Evolutionary conservation across 2,329 filamentous ascomycete species (phyloP), one percentile per base, ranked within the genome.

Genomic region (Colletotrichum musicola): DNA sequence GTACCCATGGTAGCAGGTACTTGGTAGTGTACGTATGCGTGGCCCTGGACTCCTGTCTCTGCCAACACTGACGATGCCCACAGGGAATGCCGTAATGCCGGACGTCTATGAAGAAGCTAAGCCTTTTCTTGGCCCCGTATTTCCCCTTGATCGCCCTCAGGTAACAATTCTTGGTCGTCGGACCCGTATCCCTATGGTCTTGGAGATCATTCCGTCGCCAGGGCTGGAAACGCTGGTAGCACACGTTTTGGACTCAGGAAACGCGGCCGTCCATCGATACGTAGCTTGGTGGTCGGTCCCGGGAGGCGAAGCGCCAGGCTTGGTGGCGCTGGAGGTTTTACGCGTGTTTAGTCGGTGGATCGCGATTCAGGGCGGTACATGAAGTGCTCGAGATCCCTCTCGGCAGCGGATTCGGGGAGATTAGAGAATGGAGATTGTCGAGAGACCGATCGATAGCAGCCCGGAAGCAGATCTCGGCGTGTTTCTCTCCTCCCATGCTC

Each of bases 241-340:
- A 46, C 42, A 54, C 46, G 61, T 68, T 64, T 68, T 14, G 61
- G 54, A 55, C 42, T 68, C 40, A 50, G 61, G 61, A 64, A 65
- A 60, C 62, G 30, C 49, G 40, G 38, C 38, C 59, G 22, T 30
- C 27, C n/a, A 38, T 27, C 59, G 22, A 38, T 42, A 64, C 27
- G 46, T 46, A 60, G 38, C n/a, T 22, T 13, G 25, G 20, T 25
- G 16, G 40, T 44, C n/a, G 50, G 20, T 22, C 12, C 42, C 42
- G 38, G 50, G 63, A 59, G 61, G 49, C 61, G 49, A 50, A 66
- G 63, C 47, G 40, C 38, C 20, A 40, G 53, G 46, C 16, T 9
- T 58, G 54, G 47, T 64, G 47, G 40, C 61, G 61, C 25, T 25
- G 20, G 27, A 18, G 54, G 64, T 55, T 64, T 59, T 64, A 42